phyloP scores from a whole-genome alignment of 139 green algal genomes.

The Microglena sp. region DNA sequence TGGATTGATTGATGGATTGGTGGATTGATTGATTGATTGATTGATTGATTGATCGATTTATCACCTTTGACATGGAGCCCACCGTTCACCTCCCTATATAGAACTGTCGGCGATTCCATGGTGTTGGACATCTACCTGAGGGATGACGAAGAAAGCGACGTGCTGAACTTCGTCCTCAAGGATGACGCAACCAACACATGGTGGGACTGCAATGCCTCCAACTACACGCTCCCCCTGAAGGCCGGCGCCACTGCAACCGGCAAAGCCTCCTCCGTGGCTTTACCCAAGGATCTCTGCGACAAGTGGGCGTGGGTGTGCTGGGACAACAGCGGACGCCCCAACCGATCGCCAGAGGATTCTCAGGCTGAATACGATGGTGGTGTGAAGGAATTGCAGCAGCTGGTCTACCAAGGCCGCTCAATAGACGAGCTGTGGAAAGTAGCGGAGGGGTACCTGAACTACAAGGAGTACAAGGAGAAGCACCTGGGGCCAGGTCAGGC shows the following conservation, averaged over 20 bases:
- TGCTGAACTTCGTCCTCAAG: constrained; percentile 93
- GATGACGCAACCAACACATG: constrained; percentile 68
- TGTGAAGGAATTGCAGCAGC: constrained; percentile 47
- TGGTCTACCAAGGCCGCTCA: constrained; percentile 30
- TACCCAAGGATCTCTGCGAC: constrained; percentile 67
- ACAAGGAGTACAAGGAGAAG: background rate
- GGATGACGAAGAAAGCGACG: constrained; percentile 62
- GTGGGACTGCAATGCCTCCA: constrained; percentile 67
- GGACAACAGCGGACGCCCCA: constrained; percentile 41
- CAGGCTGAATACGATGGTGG: constrained; percentile 22
- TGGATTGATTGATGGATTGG: too few relatives aligned
- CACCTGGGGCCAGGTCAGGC: background rate
- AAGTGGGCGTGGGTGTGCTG: constrained; percentile 95
- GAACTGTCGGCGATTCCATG: too few relatives aligned
- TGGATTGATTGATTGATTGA: too few relatives aligned
- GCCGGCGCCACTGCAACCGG: background rate
- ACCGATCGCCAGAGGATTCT: constrained; percentile 17
- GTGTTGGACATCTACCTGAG: constrained; percentile 47
- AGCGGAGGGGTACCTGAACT: background rate
- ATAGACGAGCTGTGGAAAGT: constrained; percentile 70
- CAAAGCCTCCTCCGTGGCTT: too few relatives aligned
- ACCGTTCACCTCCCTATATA: too few relatives aligned
- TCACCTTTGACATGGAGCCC: too few relatives aligned
- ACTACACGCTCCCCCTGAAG: constrained; percentile 74
- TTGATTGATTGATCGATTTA: too few relatives aligned